These are phyloP conservation scores for Ogataea polymorpha DNA, from an alignment of 805 yeast species.

Conservation along the genomic window DNA sequence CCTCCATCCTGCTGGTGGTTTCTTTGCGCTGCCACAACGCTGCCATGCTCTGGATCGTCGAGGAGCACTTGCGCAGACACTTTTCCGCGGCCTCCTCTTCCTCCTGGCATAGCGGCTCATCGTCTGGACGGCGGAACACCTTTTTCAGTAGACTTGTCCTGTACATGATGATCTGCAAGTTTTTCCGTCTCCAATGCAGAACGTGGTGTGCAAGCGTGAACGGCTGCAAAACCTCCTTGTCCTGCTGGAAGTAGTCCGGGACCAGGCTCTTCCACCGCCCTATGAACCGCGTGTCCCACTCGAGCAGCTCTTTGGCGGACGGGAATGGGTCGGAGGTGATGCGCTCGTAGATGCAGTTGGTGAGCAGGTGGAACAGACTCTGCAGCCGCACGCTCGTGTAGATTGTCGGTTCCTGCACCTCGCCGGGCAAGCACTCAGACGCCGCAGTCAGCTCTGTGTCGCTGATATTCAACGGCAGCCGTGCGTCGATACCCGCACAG, in stretches of 20 bases:
- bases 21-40: slow-evolving; percentile 10
- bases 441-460: slow-evolving; percentile 13
- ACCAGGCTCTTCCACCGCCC: slow-evolving; percentile 10
- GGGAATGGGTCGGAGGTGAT: slow-evolving; percentile 19
- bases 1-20: slow-evolving; percentile 15
- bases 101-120: not conserved
- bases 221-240: slow-evolving; percentile 2
- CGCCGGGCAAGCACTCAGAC: slow-evolving; percentile 1
- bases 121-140: not conserved
- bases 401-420: slow-evolving; percentile 10
- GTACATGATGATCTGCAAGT: slow-evolving; percentile 17
- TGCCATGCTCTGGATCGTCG: slow-evolving; percentile 14
- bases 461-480: slow-evolving; percentile 12
- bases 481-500: slow-evolving; percentile 15
- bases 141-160: slow-evolving; percentile 12
- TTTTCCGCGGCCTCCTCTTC: slow-evolving; percentile 9
- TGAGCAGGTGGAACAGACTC: slow-evolving; percentile 14
- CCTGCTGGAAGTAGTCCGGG: slow-evolving; percentile 11
- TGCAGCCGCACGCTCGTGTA: slow-evolving; percentile 16
- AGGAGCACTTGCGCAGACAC: slow-evolving; percentile 13
- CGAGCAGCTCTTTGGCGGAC: slow-evolving; percentile 12
- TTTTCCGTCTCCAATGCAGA: slow-evolving; percentile 15
- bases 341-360: slow-evolving; percentile 17
- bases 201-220: slow-evolving; percentile 12
- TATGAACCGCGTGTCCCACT: slow-evolving; percentile 14